These are phyloP conservation scores for Plantago coronopus DNA, from an alignment of 305 asterid genomes.

Conservation along the genomic window DNA sequence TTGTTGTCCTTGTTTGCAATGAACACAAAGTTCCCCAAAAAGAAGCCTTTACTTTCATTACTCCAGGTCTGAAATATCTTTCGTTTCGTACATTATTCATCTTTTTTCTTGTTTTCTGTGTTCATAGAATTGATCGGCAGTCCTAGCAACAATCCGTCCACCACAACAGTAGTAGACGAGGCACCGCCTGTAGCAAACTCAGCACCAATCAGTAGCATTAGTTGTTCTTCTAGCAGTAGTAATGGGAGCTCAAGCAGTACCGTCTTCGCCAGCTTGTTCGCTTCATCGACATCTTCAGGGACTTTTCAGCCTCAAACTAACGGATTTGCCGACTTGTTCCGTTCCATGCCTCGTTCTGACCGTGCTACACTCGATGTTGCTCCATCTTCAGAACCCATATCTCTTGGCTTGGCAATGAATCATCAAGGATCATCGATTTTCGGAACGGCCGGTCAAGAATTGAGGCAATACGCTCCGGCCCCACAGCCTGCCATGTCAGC, in stretches of 20 bases:
- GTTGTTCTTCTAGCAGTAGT: constrained; percentile 43
- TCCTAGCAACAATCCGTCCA: constrained; percentile 29
- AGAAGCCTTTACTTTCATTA: constrained; percentile 26
- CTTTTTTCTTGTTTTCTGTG: constrained; percentile 15
- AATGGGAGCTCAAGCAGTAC: constrained; percentile 59
- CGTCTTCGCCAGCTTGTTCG: constrained; percentile 68
- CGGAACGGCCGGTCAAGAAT: constrained; percentile 58
- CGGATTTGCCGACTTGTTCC: constrained; percentile 47
- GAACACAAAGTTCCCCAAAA: constrained; percentile 25
- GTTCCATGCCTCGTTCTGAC: constrained; percentile 35
- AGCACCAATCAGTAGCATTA: constrained; percentile 43
- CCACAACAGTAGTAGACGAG: constrained; percentile 46
- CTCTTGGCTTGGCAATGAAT: constrained; percentile 70
- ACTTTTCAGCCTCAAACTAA: constrained; percentile 47
- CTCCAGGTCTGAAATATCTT: constrained; percentile 22
- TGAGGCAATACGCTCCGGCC: constrained; percentile 59
- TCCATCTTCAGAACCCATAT: constrained; percentile 55
- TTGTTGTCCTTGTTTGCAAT: constrained; percentile 24
- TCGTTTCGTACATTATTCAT: constrained; percentile 8
- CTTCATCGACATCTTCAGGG: constrained; percentile 60
- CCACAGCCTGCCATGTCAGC: constrained; percentile 85
- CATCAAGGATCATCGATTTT: constrained; percentile 57
- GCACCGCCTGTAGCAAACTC: constrained; percentile 31
- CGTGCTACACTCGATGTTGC: constrained; percentile 25
- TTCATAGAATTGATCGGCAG: constrained; percentile 43